Percentiles rank a stretch among this genome's conserved stretches.
These are phyloP conservation scores for Coprinellus micaceus DNA, from an alignment of 768 basidiomycete species.

Conservation along the genomic window DNA sequence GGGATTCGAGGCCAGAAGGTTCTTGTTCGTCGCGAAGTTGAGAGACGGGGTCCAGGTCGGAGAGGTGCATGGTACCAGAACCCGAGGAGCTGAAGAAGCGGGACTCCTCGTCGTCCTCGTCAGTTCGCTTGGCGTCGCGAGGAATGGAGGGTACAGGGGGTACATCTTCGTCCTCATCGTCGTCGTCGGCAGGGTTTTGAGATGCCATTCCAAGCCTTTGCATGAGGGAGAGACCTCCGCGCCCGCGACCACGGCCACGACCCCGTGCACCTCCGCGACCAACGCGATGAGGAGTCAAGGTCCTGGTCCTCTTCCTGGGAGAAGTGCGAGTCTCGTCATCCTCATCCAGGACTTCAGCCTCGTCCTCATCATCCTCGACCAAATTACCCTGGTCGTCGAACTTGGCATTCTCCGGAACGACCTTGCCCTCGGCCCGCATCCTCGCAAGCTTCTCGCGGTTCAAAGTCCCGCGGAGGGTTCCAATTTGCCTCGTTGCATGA, in stretches of 20 bases:
- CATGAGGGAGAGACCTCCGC: constrained; percentile 53
- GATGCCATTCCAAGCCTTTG: constrained; percentile 61
- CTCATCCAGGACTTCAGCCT: constrained; percentile 35
- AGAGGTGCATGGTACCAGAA: constrained; percentile 11
- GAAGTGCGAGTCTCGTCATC: constrained; percentile 29
- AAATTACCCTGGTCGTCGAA: constrained; percentile 34
- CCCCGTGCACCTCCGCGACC: constrained; percentile 29
- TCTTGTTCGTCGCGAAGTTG: constrained; percentile 19
- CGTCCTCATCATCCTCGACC: constrained; percentile 39
- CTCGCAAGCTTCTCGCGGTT: constrained; percentile 82
- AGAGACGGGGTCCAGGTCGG: constrained; percentile 9
- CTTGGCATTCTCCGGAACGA: constrained; percentile 23
- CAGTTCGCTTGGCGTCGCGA: constrained; percentile 29
- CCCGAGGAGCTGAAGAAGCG: constrained; percentile 29
- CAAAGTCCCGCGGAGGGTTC: constrained; percentile 73
- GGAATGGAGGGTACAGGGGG: constrained; percentile 43
- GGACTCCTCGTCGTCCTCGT: constrained; percentile 34
- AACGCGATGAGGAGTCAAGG: constrained; percentile 51
- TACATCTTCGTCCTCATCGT: constrained; percentile 34
- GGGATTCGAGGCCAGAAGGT: constrained; percentile 10
- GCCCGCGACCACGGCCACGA: constrained; percentile 45
- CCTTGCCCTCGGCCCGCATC: constrained; percentile 34
- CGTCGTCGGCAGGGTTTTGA: constrained; percentile 45
- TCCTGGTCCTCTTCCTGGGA: constrained; percentile 34
- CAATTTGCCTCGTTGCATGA: constrained; percentile 83